phyloP scores from a whole-genome alignment of 2,329 filamentous ascomycete genomes.

The Didymella glomerata region DNA sequence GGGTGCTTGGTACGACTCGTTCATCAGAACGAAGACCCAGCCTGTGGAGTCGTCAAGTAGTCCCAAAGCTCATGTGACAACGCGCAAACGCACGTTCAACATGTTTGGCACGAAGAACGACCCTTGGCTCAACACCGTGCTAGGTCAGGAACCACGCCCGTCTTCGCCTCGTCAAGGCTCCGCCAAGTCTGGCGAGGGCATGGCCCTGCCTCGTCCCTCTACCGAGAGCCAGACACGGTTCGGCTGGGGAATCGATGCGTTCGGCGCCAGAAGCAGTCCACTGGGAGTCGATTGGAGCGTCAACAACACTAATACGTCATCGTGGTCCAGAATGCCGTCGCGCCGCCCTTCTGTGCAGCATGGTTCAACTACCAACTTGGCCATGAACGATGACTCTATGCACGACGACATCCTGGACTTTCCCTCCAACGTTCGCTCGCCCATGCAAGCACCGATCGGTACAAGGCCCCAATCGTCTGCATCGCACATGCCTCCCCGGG shows the following conservation, averaged over 20 bases:
- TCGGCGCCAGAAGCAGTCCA: conserved; percentile 53
- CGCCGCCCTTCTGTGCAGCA: conserved; percentile 81
- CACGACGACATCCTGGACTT: conserved; percentile 62
- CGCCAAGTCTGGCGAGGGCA: conserved; percentile 64
- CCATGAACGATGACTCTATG: conserved; percentile 58
- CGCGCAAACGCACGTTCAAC: conserved; percentile 59
- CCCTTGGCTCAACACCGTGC: conserved; percentile 56
- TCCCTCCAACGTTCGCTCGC: conserved; percentile 59
- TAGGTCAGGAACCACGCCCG: conserved; percentile 50
- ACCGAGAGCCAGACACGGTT: conserved; percentile 51
- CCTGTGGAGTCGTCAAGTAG: conserved; percentile 44
- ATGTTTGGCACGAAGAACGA: conserved; percentile 63
- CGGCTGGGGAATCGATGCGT: conserved; percentile 49
- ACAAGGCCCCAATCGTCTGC: conserved; percentile 72
- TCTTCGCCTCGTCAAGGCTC: conserved; percentile 70
- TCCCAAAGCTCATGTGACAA: conserved; percentile 48
- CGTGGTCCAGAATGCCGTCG: conserved; percentile 81
- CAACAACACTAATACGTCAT: conserved; percentile 46
- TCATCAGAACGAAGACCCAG: conserved; percentile 53
- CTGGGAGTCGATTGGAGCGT: conserved; percentile 54
- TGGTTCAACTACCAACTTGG: conserved; percentile 72
- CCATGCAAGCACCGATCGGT: conserved; percentile 75
- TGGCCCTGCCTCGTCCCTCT: conserved; percentile 48
- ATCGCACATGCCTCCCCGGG: conserved; percentile 51
- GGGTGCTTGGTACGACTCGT: conserved; percentile 64